Percentiles rank a stretch among this genome's conserved stretches.
These are phyloP conservation scores for Phanerodontia chrysosporium DNA, from an alignment of 768 basidiomycete genomes.

Conservation along the genomic window DNA sequence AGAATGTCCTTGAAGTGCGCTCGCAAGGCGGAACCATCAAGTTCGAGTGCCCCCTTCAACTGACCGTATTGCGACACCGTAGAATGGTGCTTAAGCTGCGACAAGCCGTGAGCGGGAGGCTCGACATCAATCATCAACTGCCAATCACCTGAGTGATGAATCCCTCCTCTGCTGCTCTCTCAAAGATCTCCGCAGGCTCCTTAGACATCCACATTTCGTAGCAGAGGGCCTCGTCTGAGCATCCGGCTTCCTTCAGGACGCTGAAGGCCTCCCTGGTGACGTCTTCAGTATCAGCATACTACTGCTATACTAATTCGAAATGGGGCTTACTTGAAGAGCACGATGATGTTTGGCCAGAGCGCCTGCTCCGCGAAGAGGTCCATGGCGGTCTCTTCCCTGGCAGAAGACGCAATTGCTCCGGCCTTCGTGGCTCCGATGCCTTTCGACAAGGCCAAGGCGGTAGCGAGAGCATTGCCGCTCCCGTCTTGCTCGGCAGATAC, in stretches of 20 bases:
- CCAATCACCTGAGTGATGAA: constrained; percentile 49
- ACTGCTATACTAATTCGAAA: background rate
- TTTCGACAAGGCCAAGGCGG: constrained; percentile 50
- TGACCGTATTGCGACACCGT: constrained; percentile 61
- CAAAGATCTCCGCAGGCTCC: constrained; percentile 66
- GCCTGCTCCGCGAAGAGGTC: constrained; percentile 64
- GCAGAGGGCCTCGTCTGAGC: constrained; percentile 62
- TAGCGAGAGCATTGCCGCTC: constrained; percentile 39
- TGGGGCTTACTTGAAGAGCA: constrained; percentile 45
- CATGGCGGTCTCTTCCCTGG: constrained; percentile 60
- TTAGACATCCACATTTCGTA: constrained; percentile 78
- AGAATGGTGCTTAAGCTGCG: constrained; percentile 57
- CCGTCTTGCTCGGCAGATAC: constrained; percentile 64
- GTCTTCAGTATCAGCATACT: background rate
- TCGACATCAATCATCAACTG: background rate
- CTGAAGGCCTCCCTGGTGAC: constrained; percentile 50
- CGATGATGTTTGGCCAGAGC: constrained; percentile 64
- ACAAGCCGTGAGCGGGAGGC: background rate
- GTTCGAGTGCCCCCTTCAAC: constrained; percentile 49
- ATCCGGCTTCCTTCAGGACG: constrained; percentile 58
- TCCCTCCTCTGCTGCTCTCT: constrained; percentile 62
- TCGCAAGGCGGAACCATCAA: constrained; percentile 47
- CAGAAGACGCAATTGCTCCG: constrained; percentile 61
- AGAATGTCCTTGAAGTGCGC: constrained; percentile 57
- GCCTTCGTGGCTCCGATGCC: constrained; percentile 61